Evolutionary conservation across 352 stramenopile genomes (phyloP).

Genomic region (Pythium phragmiticola): DNA sequence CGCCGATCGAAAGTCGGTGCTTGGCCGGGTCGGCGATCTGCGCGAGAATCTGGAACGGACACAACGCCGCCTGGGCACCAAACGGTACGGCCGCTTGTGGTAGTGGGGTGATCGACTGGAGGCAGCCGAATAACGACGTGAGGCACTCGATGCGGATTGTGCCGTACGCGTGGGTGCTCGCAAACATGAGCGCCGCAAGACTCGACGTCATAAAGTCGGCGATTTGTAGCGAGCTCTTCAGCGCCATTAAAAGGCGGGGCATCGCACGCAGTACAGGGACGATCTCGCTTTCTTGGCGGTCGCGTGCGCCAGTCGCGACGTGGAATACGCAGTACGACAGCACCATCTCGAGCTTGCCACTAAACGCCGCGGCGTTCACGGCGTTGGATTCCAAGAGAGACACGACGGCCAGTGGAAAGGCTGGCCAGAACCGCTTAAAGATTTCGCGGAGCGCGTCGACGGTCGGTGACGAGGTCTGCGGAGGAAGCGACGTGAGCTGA

Average conservation of each 20-base stretch:
- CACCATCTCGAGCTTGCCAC: constrained; percentile 17
- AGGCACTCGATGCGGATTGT: constrained; percentile 21
- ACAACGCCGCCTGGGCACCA: constrained; percentile 20
- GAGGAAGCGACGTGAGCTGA: constrained; percentile 13
- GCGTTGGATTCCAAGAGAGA: constrained; percentile 17
- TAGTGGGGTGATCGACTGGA: constrained; percentile 6
- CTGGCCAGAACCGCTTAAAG: constrained; percentile 62
- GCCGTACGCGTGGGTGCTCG: constrained; percentile 20
- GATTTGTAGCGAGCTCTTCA: constrained; percentile 5
- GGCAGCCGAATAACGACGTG: constrained; percentile 19
- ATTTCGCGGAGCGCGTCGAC: constrained; percentile 28
- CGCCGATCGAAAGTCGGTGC: constrained; percentile 19
- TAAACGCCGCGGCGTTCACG: not conserved
- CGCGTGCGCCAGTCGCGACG: constrained; percentile 21
- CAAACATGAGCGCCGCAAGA: constrained; percentile 21
- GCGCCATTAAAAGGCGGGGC: constrained; percentile 15
- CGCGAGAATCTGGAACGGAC: constrained; percentile 22
- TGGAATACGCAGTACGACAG: constrained; percentile 27
- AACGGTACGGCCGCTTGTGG: constrained; percentile 5
- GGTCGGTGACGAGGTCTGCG: constrained; percentile 18
- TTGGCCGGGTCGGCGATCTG: constrained; percentile 24
- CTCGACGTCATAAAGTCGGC: constrained; percentile 14
- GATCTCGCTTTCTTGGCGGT: constrained; percentile 25
- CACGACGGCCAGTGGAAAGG: constrained; percentile 49
- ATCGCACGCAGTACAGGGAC: constrained; percentile 25